Evolutionary conservation across 495 filamentous ascomycete genomes (phyloP).

Genomic region (Tuber magnatum): DNA sequence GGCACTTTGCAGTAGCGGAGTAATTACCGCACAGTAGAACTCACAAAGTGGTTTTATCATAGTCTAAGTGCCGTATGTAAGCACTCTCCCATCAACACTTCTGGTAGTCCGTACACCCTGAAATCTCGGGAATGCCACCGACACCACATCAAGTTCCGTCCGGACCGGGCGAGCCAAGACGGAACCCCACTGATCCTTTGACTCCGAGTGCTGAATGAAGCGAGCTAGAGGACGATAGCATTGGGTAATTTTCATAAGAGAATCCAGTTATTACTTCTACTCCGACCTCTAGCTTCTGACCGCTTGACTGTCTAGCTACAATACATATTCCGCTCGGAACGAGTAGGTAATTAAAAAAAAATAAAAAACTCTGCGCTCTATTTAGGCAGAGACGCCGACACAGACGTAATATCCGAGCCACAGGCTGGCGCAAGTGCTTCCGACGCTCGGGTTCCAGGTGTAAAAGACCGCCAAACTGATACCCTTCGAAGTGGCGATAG

Average conservation of each 20-base stretch:
- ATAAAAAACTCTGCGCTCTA: background rate
- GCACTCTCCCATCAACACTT: too few species aligned
- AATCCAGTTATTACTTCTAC: background rate
- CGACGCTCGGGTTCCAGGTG: slow-evolving; percentile 45
- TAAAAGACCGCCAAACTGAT: slow-evolving; percentile 40
- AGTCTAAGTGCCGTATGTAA: too few species aligned
- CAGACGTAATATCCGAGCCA: slow-evolving; percentile 11
- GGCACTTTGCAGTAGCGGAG: too few species aligned
- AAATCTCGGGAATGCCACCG: too few species aligned
- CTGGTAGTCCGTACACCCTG: too few species aligned
- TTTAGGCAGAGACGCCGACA: background rate
- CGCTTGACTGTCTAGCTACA: background rate
- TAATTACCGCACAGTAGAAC: too few species aligned
- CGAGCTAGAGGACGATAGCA: too few species aligned
- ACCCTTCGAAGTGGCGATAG: slow-evolving; percentile 24
- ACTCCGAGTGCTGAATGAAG: too few species aligned
- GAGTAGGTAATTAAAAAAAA: background rate
- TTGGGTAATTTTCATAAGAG: background rate
- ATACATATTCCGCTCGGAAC: background rate
- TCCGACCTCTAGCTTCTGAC: background rate
- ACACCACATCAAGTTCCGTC: too few species aligned
- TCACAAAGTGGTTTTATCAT: too few species aligned
- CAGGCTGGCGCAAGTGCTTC: slow-evolving; percentile 42
- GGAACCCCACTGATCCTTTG: too few species aligned
- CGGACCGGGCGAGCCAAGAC: too few species aligned